phyloP scores from a whole-genome alignment of 352 stramenopile species.

The Phytophthora idaei region DNA sequence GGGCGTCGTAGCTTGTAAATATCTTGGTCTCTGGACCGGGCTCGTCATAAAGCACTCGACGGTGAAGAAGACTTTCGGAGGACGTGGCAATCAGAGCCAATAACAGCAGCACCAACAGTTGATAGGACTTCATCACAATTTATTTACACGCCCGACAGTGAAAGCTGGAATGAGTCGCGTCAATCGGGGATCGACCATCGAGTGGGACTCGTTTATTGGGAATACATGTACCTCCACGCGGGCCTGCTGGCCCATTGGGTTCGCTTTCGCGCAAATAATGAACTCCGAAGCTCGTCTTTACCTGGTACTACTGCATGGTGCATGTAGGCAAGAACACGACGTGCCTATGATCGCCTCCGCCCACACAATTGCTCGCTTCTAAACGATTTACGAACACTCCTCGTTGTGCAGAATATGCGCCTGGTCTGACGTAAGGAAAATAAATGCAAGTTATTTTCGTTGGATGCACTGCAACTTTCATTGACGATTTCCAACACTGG shows the following conservation, averaged over 20 bases:
- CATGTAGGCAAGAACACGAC: background rate
- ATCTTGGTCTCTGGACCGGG: background rate
- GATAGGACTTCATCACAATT: slow-evolving; percentile 1
- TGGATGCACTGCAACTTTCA: too few relatives aligned
- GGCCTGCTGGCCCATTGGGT: background rate
- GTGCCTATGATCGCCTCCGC: background rate
- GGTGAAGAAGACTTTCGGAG: slow-evolving; percentile 11
- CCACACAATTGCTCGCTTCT: background rate
- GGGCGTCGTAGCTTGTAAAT: slow-evolving; percentile 13
- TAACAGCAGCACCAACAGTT: slow-evolving; percentile 4
- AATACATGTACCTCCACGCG: background rate
- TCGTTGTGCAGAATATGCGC: too few relatives aligned
- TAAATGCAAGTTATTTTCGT: too few relatives aligned
- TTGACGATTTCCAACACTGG: too few relatives aligned
- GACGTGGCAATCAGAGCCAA: background rate
- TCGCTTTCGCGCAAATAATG: background rate
- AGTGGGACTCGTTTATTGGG: background rate
- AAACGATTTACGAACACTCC: background rate
- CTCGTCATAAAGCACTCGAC: slow-evolving; percentile 3
- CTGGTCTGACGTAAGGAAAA: too few relatives aligned
- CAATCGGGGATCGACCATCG: background rate
- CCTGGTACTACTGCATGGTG: background rate
- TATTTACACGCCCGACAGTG: background rate
- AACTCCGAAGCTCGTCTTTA: background rate
- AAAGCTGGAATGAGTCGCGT: slow-evolving; percentile 1